Evolutionary conservation across 1,284 basidiomycete genomes (phyloP).

Genomic region (Mycena citricolor): DNA sequence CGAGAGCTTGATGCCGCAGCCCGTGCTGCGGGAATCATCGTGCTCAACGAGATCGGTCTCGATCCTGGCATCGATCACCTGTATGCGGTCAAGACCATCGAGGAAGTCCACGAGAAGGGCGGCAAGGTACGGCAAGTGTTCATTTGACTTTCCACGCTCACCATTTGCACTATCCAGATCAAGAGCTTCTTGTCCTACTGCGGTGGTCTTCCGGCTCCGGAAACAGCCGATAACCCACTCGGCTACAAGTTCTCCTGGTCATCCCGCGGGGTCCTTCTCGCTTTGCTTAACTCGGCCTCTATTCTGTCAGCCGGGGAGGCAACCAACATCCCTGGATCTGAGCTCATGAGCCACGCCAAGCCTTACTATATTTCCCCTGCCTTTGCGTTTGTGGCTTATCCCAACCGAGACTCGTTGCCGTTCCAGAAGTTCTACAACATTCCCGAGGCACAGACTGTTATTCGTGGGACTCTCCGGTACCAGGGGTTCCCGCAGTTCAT

Average conservation of each 20-base stretch:
- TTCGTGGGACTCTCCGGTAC: slow-evolving; percentile 94
- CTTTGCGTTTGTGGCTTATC: slow-evolving; percentile 96
- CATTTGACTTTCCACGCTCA: not conserved
- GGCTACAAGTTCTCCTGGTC: slow-evolving; percentile 99
- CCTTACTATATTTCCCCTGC: slow-evolving; percentile 96
- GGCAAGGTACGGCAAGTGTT: slow-evolving; percentile 67
- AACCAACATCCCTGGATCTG: slow-evolving; percentile 63
- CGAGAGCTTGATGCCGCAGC: slow-evolving; percentile 82
- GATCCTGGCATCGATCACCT: slow-evolving; percentile 95
- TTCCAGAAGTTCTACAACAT: slow-evolving; percentile 90
- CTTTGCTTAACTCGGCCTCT: slow-evolving; percentile 91
- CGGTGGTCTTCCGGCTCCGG: slow-evolving; percentile 92
- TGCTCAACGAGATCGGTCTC: slow-evolving; percentile 98
- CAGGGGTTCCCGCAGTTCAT: slow-evolving; percentile 99
- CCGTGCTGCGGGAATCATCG: slow-evolving; percentile 88
- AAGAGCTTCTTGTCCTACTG: slow-evolving; percentile 97
- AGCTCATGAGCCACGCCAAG: slow-evolving; percentile 87
- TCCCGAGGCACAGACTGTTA: slow-evolving; percentile 89
- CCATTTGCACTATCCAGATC: slow-evolving; percentile 52
- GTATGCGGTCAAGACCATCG: slow-evolving; percentile 96
- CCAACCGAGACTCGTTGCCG: slow-evolving; percentile 92
- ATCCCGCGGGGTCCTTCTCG: slow-evolving; percentile 92
- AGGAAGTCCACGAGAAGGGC: slow-evolving; percentile 90
- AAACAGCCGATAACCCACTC: slow-evolving; percentile 90
- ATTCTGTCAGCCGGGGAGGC: slow-evolving; percentile 70